A percentile compares a stretch with the other conserved stretches of the same genome.
Conservation (phyloP, 2,329 filamentous ascomycete species). For the Ampelomyces quisqualis region DNA sequence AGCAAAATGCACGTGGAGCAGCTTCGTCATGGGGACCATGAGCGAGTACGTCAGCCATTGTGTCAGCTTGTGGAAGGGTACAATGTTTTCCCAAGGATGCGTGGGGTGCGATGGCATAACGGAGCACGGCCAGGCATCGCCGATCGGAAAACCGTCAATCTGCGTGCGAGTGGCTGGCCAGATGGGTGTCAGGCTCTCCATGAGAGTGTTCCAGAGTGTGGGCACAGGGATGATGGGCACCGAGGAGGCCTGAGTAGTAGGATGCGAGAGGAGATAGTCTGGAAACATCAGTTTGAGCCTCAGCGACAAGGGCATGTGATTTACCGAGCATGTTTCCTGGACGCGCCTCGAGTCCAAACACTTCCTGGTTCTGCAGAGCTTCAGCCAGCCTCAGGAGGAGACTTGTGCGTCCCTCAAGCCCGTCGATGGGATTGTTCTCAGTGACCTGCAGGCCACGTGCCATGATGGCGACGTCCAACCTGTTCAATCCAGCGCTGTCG, state of each 20-base stretch:
- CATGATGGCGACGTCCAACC: slow-evolving; percentile 71
- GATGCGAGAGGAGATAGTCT: slow-evolving; percentile 93
- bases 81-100: slow-evolving; percentile 74
- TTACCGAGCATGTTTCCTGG: slow-evolving; percentile 93
- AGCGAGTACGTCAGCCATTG: slow-evolving; percentile 95
- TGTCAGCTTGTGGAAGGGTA: slow-evolving; percentile 86
- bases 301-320: slow-evolving; percentile 10
- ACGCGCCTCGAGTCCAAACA: slow-evolving; percentile 79
- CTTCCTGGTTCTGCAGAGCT: slow-evolving; percentile 76
- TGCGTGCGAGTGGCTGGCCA: slow-evolving; percentile 87
- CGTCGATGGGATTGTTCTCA: slow-evolving; percentile 76
- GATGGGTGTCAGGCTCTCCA: slow-evolving; percentile 81
- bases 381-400: slow-evolving; percentile 73
- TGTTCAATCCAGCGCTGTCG: slow-evolving; percentile 76
- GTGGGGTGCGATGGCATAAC: slow-evolving; percentile 75
- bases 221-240: slow-evolving; percentile 84
- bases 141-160: slow-evolving; percentile 82
- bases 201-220: slow-evolving; percentile 86
- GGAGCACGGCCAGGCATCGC: slow-evolving; percentile 90
- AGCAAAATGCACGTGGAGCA: slow-evolving; percentile 78
- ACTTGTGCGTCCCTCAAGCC: slow-evolving; percentile 79
- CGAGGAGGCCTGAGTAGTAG: slow-evolving; percentile 83
- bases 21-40: slow-evolving; percentile 83
- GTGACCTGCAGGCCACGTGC: slow-evolving; percentile 82
- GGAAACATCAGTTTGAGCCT: slow-evolving; percentile 12